Conservation (phyloP, 192 early-diverging fungal genomes). For the Gorgonomyces haynaldii region DNA sequence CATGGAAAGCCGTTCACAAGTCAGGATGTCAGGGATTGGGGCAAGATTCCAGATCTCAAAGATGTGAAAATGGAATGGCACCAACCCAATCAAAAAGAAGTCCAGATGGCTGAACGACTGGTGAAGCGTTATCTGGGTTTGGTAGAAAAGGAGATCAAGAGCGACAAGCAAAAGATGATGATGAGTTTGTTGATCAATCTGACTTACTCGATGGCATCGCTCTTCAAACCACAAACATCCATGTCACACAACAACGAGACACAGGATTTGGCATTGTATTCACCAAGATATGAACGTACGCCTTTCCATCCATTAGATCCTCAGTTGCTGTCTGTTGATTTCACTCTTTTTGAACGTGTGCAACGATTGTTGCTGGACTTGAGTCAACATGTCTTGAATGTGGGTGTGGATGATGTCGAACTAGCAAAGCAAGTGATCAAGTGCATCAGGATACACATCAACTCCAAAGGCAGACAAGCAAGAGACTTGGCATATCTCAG, state of each 20-base stretch:
- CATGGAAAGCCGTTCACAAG: too few species aligned
- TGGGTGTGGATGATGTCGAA: slow-evolving; percentile 66
- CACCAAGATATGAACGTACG: too few species aligned
- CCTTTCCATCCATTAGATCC: too few species aligned
- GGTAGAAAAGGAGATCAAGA: slow-evolving; percentile 1
- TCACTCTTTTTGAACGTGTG: slow-evolving; percentile 50
- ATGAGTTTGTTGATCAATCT: slow-evolving; percentile 14
- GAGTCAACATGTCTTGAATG: slow-evolving; percentile 36
- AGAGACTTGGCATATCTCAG: background rate
- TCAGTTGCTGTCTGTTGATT: slow-evolving; percentile 52
- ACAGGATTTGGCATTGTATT: slow-evolving; percentile 1
- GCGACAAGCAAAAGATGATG: background rate
- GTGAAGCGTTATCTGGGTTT: slow-evolving; percentile 27
- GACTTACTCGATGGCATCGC: slow-evolving; percentile 1
- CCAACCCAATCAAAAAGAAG: slow-evolving; percentile 52
- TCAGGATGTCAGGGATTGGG: slow-evolving; percentile 79
- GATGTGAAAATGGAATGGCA: slow-evolving; percentile 67
- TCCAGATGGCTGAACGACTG: slow-evolving; percentile 55
- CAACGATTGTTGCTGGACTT: slow-evolving; percentile 39
- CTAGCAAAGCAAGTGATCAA: slow-evolving; percentile 57
- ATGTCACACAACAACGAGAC: slow-evolving; percentile 1
- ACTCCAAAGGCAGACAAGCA: slow-evolving; percentile 34
- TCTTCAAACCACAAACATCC: slow-evolving; percentile 2
- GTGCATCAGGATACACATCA: slow-evolving; percentile 34
- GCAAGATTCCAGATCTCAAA: slow-evolving; percentile 37